A percentile compares a stretch with the other conserved stretches of the same genome.
These are phyloP conservation scores for Dendrostoma leiphaemia DNA, from an alignment of 2,329 filamentous ascomycete genomes.

Conservation along the genomic window DNA sequence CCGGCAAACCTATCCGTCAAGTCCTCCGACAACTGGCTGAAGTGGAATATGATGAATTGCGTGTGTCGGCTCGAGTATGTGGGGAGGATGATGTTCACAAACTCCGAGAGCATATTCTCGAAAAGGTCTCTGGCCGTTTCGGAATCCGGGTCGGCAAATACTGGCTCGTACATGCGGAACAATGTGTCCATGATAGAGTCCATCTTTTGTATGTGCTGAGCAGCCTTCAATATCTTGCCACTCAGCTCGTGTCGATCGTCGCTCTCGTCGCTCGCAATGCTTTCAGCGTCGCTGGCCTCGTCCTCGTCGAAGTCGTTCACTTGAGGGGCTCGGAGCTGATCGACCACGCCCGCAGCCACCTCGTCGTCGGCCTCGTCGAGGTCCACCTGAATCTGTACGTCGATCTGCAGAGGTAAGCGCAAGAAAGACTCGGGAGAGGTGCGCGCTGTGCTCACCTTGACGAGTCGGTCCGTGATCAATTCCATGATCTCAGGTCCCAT, in stretches of 20 bases:
- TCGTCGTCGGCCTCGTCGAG: slow-evolving; percentile 92
- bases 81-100: slow-evolving; percentile 82
- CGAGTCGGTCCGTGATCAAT: slow-evolving; percentile 78
- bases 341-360: slow-evolving; percentile 69
- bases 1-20: slow-evolving; percentile 82
- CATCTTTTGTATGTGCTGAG: slow-evolving; percentile 84
- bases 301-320: slow-evolving; percentile 48
- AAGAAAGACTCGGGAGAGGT: neutral
- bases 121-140: slow-evolving; percentile 71
- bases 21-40: slow-evolving; percentile 76
- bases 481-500: slow-evolving; percentile 78
- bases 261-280: slow-evolving; percentile 67
- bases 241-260: slow-evolving; percentile 59
- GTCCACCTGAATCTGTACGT: slow-evolving; percentile 92
- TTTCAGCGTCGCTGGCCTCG: slow-evolving; percentile 65
- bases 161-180: slow-evolving; percentile 76
- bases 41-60: slow-evolving; percentile 87
- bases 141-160: slow-evolving; percentile 67
- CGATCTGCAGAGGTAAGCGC: slow-evolving; percentile 51
- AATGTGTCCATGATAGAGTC: slow-evolving; percentile 86
- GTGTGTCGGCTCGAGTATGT: slow-evolving; percentile 57
- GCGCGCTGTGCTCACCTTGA: slow-evolving; percentile 49
- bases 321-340: slow-evolving; percentile 38
- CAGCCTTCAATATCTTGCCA: slow-evolving; percentile 67
- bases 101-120: slow-evolving; percentile 79